phyloP scores from a whole-genome alignment of 352 stramenopile genomes.

The Globisporangium acanthophoron region DNA sequence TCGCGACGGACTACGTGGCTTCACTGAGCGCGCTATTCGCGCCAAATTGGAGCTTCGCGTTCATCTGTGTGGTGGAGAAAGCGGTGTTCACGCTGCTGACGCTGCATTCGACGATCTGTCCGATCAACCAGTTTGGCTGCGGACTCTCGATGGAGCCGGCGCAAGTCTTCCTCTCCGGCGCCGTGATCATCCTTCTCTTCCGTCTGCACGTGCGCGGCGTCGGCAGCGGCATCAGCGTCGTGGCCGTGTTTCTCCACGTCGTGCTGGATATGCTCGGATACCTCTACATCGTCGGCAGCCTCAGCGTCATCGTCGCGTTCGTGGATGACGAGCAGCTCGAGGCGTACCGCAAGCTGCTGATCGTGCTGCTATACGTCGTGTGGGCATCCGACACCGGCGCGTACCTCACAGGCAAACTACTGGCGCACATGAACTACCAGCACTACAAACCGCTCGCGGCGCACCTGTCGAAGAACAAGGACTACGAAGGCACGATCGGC shows the following conservation, averaged over 20 bases:
- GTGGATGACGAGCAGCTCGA: constrained; percentile 54
- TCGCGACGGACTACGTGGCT: constrained; percentile 52
- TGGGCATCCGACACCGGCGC: constrained; percentile 90
- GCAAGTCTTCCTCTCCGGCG: constrained; percentile 43
- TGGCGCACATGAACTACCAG: constrained; percentile 83
- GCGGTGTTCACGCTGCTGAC: constrained; percentile 61
- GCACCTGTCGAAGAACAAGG: constrained; percentile 94
- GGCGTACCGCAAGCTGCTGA: constrained; percentile 56
- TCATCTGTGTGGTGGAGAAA: constrained; percentile 66
- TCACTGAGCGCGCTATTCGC: constrained; percentile 47
- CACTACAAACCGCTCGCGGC: constrained; percentile 82
- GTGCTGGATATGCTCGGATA: constrained; percentile 62
- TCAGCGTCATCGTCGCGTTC: constrained; percentile 59
- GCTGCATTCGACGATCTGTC: constrained; percentile 58
- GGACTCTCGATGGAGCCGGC: constrained; percentile 39
- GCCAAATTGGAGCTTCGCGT: constrained; percentile 62
- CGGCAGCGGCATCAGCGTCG: not conserved
- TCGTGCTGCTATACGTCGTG: constrained; percentile 65
- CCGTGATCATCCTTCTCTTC: constrained; percentile 56
- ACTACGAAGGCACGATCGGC: constrained; percentile 92
- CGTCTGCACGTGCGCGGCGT: constrained; percentile 21
- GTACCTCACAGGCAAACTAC: constrained; percentile 90
- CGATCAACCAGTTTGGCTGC: constrained; percentile 68
- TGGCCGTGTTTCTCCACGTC: constrained; percentile 31
- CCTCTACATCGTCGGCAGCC: constrained; percentile 59